phyloP scores from a whole-genome alignment of 441 rosid genomes.

The Brassica hybrid region DNA sequence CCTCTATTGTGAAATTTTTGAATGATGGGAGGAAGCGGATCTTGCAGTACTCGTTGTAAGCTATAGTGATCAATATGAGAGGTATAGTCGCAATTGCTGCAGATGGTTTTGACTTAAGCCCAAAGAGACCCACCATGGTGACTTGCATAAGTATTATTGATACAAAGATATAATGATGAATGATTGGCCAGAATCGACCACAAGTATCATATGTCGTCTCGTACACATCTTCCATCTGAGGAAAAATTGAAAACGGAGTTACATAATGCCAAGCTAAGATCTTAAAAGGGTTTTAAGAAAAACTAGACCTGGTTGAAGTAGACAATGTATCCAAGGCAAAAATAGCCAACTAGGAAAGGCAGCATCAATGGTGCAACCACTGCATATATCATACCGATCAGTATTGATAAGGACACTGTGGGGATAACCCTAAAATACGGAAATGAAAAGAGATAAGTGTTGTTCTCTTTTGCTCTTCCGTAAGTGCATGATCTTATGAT shows the following conservation, averaged over 20 bases:
- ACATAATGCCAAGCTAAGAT: neutral
- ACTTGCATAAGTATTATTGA: slow-evolving; percentile 88
- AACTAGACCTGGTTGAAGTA: slow-evolving; percentile 73
- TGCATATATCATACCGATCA: slow-evolving; percentile 86
- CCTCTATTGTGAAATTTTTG: slow-evolving; percentile 63
- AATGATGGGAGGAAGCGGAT: slow-evolving; percentile 86
- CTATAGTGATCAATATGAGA: slow-evolving; percentile 65
- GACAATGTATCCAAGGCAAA: slow-evolving; percentile 77
- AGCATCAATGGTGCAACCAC: slow-evolving; percentile 80
- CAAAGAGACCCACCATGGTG: slow-evolving; percentile 90
- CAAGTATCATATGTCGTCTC: slow-evolving; percentile 73
- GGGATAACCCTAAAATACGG: slow-evolving; percentile 86
- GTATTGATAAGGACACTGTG: slow-evolving; percentile 63
- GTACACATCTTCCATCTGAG: slow-evolving; percentile 84
- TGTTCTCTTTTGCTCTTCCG: slow-evolving; percentile 59
- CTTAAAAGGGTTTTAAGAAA: neutral
- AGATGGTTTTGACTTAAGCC: slow-evolving; percentile 85
- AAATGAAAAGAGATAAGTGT: slow-evolving; percentile 72
- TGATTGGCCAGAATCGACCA: slow-evolving; percentile 80
- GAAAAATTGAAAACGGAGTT: slow-evolving; percentile 6
- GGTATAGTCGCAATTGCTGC: slow-evolving; percentile 83
- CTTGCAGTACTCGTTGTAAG: slow-evolving; percentile 92
- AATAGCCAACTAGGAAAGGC: slow-evolving; percentile 81
- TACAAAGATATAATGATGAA: slow-evolving; percentile 73
- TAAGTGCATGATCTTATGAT: slow-evolving; percentile 50